Conservation (phyloP, 1,284 basidiomycete genomes). For the Tranzscheliella williamsii region DNA sequence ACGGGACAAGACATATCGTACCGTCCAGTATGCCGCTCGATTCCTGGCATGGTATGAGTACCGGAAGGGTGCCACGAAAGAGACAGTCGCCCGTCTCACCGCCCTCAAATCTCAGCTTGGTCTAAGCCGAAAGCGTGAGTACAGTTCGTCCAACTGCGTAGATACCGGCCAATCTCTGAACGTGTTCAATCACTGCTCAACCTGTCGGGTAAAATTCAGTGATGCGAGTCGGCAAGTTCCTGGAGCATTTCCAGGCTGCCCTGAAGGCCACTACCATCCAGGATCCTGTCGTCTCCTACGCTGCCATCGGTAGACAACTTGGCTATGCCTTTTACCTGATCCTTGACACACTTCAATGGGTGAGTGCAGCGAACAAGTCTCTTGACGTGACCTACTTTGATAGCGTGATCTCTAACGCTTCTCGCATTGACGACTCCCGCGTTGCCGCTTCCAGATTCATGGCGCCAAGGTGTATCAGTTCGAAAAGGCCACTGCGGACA, state of each 20-base stretch:
- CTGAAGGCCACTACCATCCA: conserved; percentile 72
- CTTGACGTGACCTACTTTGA: too few species aligned
- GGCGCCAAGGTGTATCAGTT: conserved; percentile 58
- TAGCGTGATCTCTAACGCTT: background rate
- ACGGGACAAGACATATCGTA: conserved; percentile 75
- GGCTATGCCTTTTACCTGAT: conserved; percentile 86
- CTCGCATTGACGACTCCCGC: conserved; percentile 60
- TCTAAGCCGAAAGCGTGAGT: conserved; percentile 63
- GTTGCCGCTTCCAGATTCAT: conserved; percentile 62
- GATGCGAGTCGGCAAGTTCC: conserved; percentile 86
- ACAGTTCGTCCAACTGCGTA: background rate
- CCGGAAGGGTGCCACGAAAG: conserved; percentile 62
- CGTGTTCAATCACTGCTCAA: too few species aligned
- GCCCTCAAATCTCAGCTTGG: conserved; percentile 63
- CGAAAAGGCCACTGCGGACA: conserved; percentile 70
- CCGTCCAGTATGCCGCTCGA: conserved; percentile 87
- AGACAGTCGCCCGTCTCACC: conserved; percentile 61
- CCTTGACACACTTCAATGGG: conserved; percentile 56
- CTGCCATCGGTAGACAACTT: conserved; percentile 81
- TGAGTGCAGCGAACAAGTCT: too few species aligned
- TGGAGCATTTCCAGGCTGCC: conserved; percentile 92
- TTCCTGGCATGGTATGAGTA: conserved; percentile 78
- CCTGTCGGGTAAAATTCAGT: conserved; percentile 69
- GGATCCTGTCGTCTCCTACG: conserved; percentile 74
- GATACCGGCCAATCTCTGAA: too few species aligned